These are phyloP conservation scores for Tolypocladium tundrense DNA, from an alignment of 2,329 filamentous ascomycete genomes.

Conservation along the genomic window DNA sequence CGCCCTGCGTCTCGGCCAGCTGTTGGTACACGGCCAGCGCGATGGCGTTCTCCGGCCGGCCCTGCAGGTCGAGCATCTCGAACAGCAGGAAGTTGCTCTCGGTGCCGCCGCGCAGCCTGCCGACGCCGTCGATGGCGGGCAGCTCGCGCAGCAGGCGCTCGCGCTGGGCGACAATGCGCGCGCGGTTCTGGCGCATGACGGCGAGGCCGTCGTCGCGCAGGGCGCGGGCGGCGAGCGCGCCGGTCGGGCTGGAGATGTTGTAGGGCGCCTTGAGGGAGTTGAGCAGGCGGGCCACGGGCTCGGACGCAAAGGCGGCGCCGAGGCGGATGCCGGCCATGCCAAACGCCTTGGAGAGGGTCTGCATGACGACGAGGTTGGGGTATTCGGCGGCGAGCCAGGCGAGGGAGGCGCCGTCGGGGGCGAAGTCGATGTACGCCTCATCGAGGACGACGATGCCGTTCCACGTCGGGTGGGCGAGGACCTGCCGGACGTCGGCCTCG, in stretches of 20 bases:
- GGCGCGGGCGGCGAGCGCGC: slow-evolving; percentile 65
- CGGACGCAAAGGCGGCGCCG: slow-evolving; percentile 71
- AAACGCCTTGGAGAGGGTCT: slow-evolving; percentile 97
- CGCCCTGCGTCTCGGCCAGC: slow-evolving; percentile 75
- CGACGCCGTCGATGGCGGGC: slow-evolving; percentile 66
- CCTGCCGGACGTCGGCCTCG: slow-evolving; percentile 60
- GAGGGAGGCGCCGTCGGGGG: slow-evolving; percentile 63
- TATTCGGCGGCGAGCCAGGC: slow-evolving; percentile 88
- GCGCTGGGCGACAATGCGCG: slow-evolving; percentile 64
- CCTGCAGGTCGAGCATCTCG: slow-evolving; percentile 67
- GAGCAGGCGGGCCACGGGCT: slow-evolving; percentile 65
- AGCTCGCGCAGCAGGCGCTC: slow-evolving; percentile 66
- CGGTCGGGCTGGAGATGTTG: slow-evolving; percentile 85
- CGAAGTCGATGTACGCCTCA: slow-evolving; percentile 94
- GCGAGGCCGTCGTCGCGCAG: slow-evolving; percentile 56
- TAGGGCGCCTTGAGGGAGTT: slow-evolving; percentile 96
- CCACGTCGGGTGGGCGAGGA: slow-evolving; percentile 84
- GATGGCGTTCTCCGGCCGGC: slow-evolving; percentile 66
- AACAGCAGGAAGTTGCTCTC: slow-evolving; percentile 86
- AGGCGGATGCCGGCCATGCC: slow-evolving; percentile 89
- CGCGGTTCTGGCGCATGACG: slow-evolving; percentile 61
- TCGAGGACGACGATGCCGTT: slow-evolving; percentile 91
- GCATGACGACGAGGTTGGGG: slow-evolving; percentile 95
- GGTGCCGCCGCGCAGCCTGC: slow-evolving; percentile 67
- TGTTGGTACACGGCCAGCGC: slow-evolving; percentile 75